These are phyloP conservation scores for Trichoderma aggressivum DNA, from an alignment of 2,329 filamentous ascomycete genomes.

Conservation along the genomic window DNA sequence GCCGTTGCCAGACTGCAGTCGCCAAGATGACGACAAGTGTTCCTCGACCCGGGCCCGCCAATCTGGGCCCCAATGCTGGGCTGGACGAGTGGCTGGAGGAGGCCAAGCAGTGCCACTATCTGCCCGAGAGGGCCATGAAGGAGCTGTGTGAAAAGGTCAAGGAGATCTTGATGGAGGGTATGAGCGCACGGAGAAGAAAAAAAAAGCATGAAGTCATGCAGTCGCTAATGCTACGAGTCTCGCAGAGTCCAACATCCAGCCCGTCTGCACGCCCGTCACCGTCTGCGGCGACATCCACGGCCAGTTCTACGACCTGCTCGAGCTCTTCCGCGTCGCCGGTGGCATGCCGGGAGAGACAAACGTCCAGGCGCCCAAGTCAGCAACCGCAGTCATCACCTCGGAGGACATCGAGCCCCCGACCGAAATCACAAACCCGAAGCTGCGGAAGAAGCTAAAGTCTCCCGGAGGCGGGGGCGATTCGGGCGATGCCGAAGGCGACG, in stretches of 20 bases:
- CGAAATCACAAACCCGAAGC: constrained; percentile 81
- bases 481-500: constrained; percentile 50
- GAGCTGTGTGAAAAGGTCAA: constrained; percentile 98
- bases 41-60: constrained; percentile 87
- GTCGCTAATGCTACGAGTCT: neutral
- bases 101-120: constrained; percentile 94
- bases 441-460: constrained; percentile 75
- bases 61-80: constrained; percentile 75
- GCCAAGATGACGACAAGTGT: constrained; percentile 47
- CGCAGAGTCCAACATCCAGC: constrained; percentile 95
- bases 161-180: constrained; percentile 97
- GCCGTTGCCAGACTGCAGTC: constrained; percentile 19
- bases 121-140: constrained; percentile 97
- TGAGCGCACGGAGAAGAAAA: constrained; percentile 15
- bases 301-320: constrained; percentile 96
- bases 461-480: constrained; percentile 39
- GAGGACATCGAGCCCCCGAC: constrained; percentile 89
- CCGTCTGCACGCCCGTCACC: constrained; percentile 93
- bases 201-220: neutral
- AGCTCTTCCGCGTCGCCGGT: constrained; percentile 93
- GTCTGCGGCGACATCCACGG: constrained; percentile 98
- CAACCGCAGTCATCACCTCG: constrained; percentile 75
- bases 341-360: constrained; percentile 88
- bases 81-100: constrained; percentile 96
- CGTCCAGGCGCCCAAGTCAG: constrained; percentile 64